Conservation (phyloP, 164 flowering plant genomes). For the Santalum album region DNA sequence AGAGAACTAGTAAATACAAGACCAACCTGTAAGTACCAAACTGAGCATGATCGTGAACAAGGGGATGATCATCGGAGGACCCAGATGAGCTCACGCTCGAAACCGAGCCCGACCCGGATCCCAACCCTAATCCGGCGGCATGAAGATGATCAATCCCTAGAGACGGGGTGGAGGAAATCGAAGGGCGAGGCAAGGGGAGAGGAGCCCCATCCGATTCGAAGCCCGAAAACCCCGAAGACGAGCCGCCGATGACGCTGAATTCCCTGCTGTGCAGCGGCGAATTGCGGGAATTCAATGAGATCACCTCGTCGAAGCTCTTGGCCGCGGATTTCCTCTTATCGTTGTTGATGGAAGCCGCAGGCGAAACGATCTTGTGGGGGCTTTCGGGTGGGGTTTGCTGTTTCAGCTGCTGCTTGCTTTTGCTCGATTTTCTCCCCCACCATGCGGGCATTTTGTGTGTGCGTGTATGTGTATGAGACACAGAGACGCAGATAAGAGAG, state of each 20-base stretch:
- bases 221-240: background rate
- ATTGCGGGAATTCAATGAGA: background rate
- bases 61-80: background rate
- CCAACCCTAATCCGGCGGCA: background rate
- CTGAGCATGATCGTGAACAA: background rate
- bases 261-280: background rate
- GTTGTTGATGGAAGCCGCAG: background rate
- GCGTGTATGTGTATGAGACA: too few species aligned
- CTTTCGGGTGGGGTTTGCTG: background rate
- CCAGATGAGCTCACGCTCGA: background rate
- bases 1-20: too few species aligned
- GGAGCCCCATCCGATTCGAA: background rate
- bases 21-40: too few species aligned
- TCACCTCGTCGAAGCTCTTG: background rate
- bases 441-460: background rate
- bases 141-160: background rate
- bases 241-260: background rate
- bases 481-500: too few species aligned
- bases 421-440: background rate
- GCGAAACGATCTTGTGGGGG: too few species aligned
- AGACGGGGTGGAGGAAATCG: background rate
- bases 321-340: background rate
- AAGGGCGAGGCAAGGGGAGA: background rate
- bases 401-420: background rate
- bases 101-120: background rate